Conservation (phyloP, 73 alveolate species). For the Paramecium bursaria region DNA sequence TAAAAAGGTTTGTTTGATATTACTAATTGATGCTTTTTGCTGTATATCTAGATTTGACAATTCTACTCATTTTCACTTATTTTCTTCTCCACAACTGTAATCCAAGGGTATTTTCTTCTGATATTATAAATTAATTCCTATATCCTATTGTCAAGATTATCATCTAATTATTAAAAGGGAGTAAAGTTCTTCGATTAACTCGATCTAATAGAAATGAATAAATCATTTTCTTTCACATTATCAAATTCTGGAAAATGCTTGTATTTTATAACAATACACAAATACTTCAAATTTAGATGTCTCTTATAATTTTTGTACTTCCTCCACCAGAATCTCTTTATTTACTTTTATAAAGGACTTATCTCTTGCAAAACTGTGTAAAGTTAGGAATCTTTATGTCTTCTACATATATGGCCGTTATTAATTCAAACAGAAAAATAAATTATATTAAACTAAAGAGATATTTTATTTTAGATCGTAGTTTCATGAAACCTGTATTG, state of each 20-base stretch:
- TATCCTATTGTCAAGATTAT: constrained; percentile 11
- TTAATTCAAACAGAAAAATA: no score
- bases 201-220: constrained; percentile 20
- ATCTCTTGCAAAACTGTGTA: constrained; percentile 12
- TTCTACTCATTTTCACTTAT: neutral
- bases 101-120: constrained; percentile 45
- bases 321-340: constrained; percentile 15
- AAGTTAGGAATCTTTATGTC: constrained; percentile 39
- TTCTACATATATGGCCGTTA: no score
- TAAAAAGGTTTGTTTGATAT: constrained; percentile 37
- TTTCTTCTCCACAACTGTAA: constrained; percentile 15
- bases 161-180: constrained; percentile 20
- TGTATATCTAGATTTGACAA: constrained; percentile 23
- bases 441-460: no score
- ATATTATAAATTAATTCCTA: constrained; percentile 55
- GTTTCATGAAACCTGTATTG: no score
- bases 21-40: neutral
- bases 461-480: no score
- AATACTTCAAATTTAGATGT: constrained; percentile 38
- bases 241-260: constrained; percentile 52
- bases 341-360: neutral
- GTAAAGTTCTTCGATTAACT: neutral
- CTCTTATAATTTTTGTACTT: constrained; percentile 14
- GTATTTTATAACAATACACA: neutral
- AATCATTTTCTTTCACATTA: neutral